phyloP scores from a whole-genome alignment of 2,329 filamentous ascomycete genomes.

The Penicillium sp. region DNA sequence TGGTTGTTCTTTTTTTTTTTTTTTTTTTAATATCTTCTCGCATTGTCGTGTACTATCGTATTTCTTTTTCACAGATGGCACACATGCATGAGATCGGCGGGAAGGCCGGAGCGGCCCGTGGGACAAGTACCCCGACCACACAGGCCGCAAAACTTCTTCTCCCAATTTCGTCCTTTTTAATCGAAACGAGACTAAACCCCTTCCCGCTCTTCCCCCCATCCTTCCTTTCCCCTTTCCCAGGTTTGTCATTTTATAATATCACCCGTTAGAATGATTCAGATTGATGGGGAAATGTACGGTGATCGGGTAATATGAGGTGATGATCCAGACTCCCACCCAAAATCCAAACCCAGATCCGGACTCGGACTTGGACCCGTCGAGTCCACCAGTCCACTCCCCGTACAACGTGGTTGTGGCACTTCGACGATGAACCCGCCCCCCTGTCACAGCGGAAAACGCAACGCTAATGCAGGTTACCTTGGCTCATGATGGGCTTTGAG shows the following conservation, averaged over 20 bases:
- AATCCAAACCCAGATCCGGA: too few species aligned
- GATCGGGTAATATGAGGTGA: conserved; percentile 12
- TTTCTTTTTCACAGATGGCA: conserved; percentile 15
- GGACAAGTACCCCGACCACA: conserved; percentile 25
- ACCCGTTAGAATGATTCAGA: not conserved
- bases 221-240: not conserved
- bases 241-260: not conserved
- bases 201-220: too few species aligned
- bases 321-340: not conserved
- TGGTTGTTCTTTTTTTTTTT: not conserved
- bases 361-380: not conserved
- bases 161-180: not conserved
- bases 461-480: conserved; percentile 42
- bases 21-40: not conserved
- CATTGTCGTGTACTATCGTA: not conserved
- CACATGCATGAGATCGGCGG: conserved; percentile 30
- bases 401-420: conserved; percentile 29
- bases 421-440: conserved; percentile 22
- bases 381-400: conserved; percentile 2
- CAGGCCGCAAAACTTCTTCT: conserved; percentile 14
- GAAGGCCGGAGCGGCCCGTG: conserved; percentile 30
- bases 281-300: not conserved
- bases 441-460: conserved; percentile 29
- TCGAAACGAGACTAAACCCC: not conserved
- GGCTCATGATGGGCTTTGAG: conserved; percentile 26